Percentiles rank a stretch among this genome's conserved stretches.
Conservation (phyloP, 345 rosid genomes). For the Lumnitzera racemosa region DNA sequence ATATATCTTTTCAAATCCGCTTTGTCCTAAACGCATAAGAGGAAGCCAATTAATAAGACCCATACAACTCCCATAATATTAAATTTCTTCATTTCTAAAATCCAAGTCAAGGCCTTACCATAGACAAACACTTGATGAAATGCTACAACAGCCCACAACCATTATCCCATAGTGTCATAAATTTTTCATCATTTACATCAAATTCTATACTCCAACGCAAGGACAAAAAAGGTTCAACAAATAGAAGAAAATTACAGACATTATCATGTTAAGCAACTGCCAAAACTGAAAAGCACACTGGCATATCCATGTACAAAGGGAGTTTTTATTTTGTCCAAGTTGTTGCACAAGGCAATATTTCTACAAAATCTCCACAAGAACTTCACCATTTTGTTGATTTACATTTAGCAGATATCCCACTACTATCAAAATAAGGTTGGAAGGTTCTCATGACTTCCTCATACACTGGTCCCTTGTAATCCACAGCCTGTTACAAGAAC, state of each 20-base stretch:
- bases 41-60: too few species aligned
- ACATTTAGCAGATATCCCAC: constrained; percentile 67
- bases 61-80: too few species aligned
- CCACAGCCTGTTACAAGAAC: constrained; percentile 59
- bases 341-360: background rate
- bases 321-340: background rate
- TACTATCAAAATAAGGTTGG: constrained; percentile 48
- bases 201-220: too few species aligned
- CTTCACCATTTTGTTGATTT: constrained; percentile 87
- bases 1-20: too few species aligned
- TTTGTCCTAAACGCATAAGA: too few species aligned
- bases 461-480: constrained; percentile 93
- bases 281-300: constrained; percentile 4
- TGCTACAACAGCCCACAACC: too few species aligned
- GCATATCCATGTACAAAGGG: constrained; percentile 4
- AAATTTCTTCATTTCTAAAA: too few species aligned
- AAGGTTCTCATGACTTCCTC: constrained; percentile 86
- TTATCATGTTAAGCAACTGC: constrained; percentile 3
- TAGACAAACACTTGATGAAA: too few species aligned
- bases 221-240: background rate
- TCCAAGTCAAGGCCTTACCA: too few species aligned
- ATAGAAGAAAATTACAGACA: constrained; percentile 3
- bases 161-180: too few species aligned
- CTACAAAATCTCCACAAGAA: constrained; percentile 8
- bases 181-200: too few species aligned